A percentile compares a stretch with the other conserved stretches of the same genome.
These are phyloP conservation scores for Phoenix dactylifera DNA, from an alignment of 176 grass and related monocot genomes.

Conservation along the genomic window DNA sequence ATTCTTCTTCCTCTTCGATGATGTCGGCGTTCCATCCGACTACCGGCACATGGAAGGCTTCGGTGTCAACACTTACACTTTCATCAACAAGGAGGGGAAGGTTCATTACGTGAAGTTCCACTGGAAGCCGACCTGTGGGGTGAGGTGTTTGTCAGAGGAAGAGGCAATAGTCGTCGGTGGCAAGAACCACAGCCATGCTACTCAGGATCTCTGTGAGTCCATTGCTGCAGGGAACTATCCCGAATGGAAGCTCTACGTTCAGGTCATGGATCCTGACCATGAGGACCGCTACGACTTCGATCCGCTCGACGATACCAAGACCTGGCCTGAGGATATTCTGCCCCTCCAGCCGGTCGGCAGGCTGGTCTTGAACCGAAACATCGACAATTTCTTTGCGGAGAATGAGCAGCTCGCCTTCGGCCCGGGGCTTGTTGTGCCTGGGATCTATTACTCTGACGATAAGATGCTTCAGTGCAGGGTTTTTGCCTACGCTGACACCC, in stretches of 20 bases:
- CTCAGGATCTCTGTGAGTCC: conserved; percentile 81
- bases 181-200: conserved; percentile 80
- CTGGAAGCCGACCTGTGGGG: conserved; percentile 75
- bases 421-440: conserved; percentile 61
- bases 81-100: conserved; percentile 49
- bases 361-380: conserved; percentile 72
- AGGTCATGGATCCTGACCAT: conserved; percentile 67
- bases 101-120: conserved; percentile 72
- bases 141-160: conserved; percentile 60
- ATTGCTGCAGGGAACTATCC: conserved; percentile 62
- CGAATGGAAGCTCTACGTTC: conserved; percentile 89
- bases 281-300: conserved; percentile 74
- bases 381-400: conserved; percentile 94
- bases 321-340: conserved; percentile 68
- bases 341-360: conserved; percentile 56
- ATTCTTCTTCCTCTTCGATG: conserved; percentile 97
- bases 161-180: conserved; percentile 60
- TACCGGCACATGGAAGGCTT: conserved; percentile 93
- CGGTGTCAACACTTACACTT: conserved; percentile 89
- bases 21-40: conserved; percentile 64
- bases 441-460: conserved; percentile 97
- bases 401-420: conserved; percentile 94
- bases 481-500: conserved; percentile 90
- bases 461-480: conserved; percentile 96
- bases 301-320: conserved; percentile 95